Evolutionary conservation across 2,329 filamentous ascomycete genomes (phyloP).

Genomic region (Xylaria sp.): DNA sequence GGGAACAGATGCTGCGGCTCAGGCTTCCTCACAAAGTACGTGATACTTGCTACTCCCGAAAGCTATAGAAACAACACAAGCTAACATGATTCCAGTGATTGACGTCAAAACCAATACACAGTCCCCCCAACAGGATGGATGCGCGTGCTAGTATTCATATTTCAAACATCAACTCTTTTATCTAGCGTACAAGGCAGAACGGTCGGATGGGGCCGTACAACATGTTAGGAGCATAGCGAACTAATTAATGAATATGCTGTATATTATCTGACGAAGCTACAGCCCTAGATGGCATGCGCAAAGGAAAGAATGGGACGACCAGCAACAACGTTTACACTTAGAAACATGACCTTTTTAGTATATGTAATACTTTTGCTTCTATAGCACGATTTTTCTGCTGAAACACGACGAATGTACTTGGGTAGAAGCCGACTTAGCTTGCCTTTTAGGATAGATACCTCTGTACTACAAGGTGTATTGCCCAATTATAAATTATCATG

Average conservation of each 20-base stretch:
- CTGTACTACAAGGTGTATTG: slow-evolving; percentile 1
- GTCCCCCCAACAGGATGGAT: slow-evolving; percentile 76
- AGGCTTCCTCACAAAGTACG: slow-evolving; percentile 80
- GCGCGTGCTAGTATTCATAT: slow-evolving; percentile 64
- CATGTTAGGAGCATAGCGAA: slow-evolving; percentile 48
- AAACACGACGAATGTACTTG: slow-evolving; percentile 4
- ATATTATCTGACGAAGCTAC: slow-evolving; percentile 39
- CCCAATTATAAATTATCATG: slow-evolving; percentile 4
- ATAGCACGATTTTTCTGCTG: slow-evolving; percentile 12
- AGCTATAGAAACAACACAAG: slow-evolving; percentile 1
- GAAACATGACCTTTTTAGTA: slow-evolving; percentile 47
- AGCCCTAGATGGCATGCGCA: slow-evolving; percentile 24
- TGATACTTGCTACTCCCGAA: slow-evolving; percentile 40
- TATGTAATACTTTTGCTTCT: slow-evolving; percentile 47
- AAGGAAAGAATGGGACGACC: slow-evolving; percentile 39
- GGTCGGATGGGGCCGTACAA: slow-evolving; percentile 18
- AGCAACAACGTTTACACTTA: slow-evolving; percentile 37
- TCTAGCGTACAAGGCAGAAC: slow-evolving; percentile 25
- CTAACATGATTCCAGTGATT: slow-evolving; percentile 72
- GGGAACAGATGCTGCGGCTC: slow-evolving; percentile 80
- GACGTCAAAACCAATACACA: slow-evolving; percentile 87
- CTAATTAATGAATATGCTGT: slow-evolving; percentile 44
- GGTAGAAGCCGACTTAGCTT: background rate
- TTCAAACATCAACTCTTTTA: slow-evolving; percentile 8
- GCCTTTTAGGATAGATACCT: slow-evolving; percentile 4